phyloP scores from a whole-genome alignment of 768 basidiomycete genomes.

The Boletellus ananiceps region DNA sequence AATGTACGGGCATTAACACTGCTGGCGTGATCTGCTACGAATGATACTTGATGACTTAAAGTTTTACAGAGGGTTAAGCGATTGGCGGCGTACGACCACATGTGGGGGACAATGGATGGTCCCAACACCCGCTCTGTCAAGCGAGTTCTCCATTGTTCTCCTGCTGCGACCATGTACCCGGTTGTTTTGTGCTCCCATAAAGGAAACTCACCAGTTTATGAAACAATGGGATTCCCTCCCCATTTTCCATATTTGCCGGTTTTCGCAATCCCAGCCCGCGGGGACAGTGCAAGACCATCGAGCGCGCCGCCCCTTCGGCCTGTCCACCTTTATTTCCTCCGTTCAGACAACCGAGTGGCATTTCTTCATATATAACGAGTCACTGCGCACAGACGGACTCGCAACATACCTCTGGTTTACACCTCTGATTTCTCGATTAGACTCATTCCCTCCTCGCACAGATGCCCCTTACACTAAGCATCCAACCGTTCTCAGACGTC shows the following conservation, averaged over 20 bases:
- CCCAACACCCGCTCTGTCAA: slow-evolving; percentile 9
- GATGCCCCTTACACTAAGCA: slow-evolving; percentile 67
- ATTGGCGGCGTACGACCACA: background rate
- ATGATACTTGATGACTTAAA: background rate
- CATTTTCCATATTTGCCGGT: background rate
- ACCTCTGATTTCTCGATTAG: slow-evolving; percentile 12
- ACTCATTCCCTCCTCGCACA: slow-evolving; percentile 14
- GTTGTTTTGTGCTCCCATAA: slow-evolving; percentile 28
- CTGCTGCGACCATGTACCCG: slow-evolving; percentile 8
- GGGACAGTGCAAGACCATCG: background rate
- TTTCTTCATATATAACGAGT: slow-evolving; percentile 24
- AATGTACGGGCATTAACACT: background rate
- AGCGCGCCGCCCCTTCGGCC: slow-evolving; percentile 5
- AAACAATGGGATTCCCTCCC: slow-evolving; percentile 22
- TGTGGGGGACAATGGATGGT: slow-evolving; percentile 16
- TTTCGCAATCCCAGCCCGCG: background rate
- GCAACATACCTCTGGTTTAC: slow-evolving; percentile 6
- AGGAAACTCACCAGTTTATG: slow-evolving; percentile 20
- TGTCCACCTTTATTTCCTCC: slow-evolving; percentile 30
- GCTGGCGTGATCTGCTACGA: background rate
- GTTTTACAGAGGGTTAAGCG: slow-evolving; percentile 1
- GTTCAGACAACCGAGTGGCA: slow-evolving; percentile 26
- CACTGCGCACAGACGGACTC: background rate
- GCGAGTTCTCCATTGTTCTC: slow-evolving; percentile 30
- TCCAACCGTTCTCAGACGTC: slow-evolving; percentile 51